These are phyloP conservation scores for Discostella stelligeroides DNA, from an alignment of 108 stramenopile genomes.

Conservation along the genomic window DNA sequence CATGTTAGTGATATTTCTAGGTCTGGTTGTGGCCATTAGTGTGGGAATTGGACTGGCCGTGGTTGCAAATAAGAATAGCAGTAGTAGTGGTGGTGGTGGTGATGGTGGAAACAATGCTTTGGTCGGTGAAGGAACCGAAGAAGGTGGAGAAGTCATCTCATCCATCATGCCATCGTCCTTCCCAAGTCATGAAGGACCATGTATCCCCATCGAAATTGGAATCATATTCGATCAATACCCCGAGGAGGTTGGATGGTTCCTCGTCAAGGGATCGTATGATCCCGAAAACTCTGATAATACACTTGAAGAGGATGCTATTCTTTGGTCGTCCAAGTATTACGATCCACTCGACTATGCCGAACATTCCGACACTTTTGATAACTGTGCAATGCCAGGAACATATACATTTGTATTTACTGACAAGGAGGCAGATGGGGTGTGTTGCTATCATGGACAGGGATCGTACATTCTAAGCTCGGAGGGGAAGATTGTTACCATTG, in stretches of 20 bases:
- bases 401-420: slow-evolving; percentile 36
- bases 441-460: slow-evolving; percentile 39
- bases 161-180: slow-evolving; percentile 22
- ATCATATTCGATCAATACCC: slow-evolving; percentile 45
- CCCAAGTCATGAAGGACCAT: slow-evolving; percentile 24
- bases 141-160: no score
- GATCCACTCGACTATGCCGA: slow-evolving; percentile 11
- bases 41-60: slow-evolving; percentile 28
- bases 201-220: slow-evolving; percentile 37
- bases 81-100: slow-evolving; percentile 1
- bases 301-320: slow-evolving; percentile 12
- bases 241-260: slow-evolving; percentile 26
- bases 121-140: not conserved
- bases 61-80: slow-evolving; percentile 1
- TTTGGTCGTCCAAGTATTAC: slow-evolving; percentile 38
- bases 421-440: slow-evolving; percentile 32
- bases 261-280: slow-evolving; percentile 4
- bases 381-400: slow-evolving; percentile 22
- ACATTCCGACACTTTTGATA: slow-evolving; percentile 9
- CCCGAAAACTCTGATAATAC: not conserved
- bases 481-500: slow-evolving; percentile 29
- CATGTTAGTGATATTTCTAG: slow-evolving; percentile 22
- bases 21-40: slow-evolving; percentile 25
- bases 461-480: slow-evolving; percentile 31
- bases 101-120: slow-evolving; percentile 6